These are phyloP conservation scores for Mortierella sp. DNA, from an alignment of 371 early-diverging fungal species.

Conservation along the genomic window DNA sequence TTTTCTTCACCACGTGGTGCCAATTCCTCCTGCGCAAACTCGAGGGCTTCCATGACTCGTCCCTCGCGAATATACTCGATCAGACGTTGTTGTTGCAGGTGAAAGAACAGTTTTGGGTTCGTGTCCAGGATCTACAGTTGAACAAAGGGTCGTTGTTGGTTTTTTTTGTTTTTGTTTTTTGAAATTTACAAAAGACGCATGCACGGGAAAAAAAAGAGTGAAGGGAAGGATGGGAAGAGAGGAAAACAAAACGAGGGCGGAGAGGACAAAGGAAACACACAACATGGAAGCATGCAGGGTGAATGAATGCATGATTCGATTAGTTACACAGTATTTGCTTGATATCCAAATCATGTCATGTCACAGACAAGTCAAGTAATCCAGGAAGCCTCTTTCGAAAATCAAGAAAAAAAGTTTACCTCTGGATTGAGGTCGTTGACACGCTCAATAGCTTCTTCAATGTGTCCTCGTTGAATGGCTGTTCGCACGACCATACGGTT, in stretches of 20 bases:
- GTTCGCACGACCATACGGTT: constrained; percentile 95
- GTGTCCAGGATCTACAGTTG: constrained; percentile 89
- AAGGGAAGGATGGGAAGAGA: not conserved
- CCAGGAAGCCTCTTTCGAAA: not conserved
- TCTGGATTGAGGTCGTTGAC: constrained; percentile 98
- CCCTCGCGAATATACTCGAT: constrained; percentile 95
- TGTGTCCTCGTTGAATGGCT: constrained; percentile 91
- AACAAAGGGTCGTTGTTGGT: not conserved
- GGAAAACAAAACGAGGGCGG: constrained; percentile 4
- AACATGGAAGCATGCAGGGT: constrained; percentile 5
- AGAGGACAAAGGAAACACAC: not conserved
- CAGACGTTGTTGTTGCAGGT: constrained; percentile 95
- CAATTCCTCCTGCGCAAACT: constrained; percentile 97
- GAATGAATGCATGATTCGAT: constrained; percentile 13
- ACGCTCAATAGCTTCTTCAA: constrained; percentile 93
- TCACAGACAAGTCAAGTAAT: not conserved
- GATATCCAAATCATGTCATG: not conserved
- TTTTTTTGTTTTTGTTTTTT: not conserved
- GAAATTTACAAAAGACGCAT: not conserved
- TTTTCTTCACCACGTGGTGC: constrained; percentile 97
- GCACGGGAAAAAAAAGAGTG: constrained; percentile 25
- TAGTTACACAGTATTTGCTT: constrained; percentile 27
- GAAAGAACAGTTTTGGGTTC: constrained; percentile 95
- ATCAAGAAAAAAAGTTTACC: constrained; percentile 61
- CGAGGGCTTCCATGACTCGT: constrained; percentile 85